Conservation (phyloP, 106 monocot species). For the Vanilla planifolia region DNA sequence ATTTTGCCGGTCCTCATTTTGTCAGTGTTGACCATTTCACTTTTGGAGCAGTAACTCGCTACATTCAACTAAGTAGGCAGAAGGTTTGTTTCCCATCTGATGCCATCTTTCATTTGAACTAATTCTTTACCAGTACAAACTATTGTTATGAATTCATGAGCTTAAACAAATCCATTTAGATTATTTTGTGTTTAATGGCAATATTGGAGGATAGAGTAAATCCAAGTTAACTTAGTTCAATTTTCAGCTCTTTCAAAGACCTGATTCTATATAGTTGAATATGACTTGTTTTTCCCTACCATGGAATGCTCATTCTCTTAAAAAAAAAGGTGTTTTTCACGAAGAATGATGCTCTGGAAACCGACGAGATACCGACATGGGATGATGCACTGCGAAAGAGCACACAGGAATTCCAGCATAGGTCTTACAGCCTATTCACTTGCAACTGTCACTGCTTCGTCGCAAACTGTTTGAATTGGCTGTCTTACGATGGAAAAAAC, state of each 20-base stretch:
- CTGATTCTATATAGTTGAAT: no score
- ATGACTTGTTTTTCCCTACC: no score
- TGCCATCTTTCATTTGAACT: neutral
- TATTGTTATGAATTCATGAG: no score
- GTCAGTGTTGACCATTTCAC: conserved; percentile 85
- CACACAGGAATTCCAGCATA: conserved; percentile 86
- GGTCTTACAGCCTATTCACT: conserved; percentile 70
- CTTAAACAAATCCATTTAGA: no score
- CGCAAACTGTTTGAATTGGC: conserved; percentile 61
- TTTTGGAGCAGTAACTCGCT: conserved; percentile 79
- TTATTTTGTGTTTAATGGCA: no score
- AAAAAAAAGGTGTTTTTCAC: neutral
- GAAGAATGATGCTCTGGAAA: neutral
- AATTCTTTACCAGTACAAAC: no score
- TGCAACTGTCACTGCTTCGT: conserved; percentile 98
- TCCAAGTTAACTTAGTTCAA: no score
- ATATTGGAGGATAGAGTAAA: no score
- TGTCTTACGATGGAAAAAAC: conserved; percentile 38
- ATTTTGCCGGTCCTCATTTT: conserved; percentile 90
- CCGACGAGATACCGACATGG: conserved; percentile 32
- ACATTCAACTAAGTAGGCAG: conserved; percentile 60
- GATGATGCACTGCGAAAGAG: conserved; percentile 70
- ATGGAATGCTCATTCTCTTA: conserved; percentile 13
- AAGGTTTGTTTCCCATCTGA: conserved; percentile 28
- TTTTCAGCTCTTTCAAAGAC: no score